These are phyloP conservation scores for Physcia stellaris DNA, from an alignment of 495 filamentous ascomycete species.

Conservation along the genomic window DNA sequence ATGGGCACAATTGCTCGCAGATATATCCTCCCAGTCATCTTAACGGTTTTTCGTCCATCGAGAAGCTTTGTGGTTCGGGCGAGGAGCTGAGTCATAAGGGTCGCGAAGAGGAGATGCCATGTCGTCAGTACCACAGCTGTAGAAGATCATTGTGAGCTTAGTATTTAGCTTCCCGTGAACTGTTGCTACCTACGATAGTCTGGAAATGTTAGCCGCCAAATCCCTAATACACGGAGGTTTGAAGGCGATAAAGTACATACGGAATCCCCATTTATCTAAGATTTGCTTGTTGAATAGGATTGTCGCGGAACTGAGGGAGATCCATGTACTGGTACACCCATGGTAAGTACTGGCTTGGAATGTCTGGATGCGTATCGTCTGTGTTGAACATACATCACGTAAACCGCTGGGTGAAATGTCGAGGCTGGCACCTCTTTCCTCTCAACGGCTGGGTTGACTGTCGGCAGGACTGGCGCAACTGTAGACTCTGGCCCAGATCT, in stretches of 20 bases:
- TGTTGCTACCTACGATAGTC: constrained; percentile 18
- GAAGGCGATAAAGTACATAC: no score
- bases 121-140: constrained; percentile 53
- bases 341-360: no score
- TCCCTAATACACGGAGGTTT: no score
- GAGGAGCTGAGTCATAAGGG: constrained; percentile 57
- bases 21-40: constrained; percentile 56
- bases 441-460: constrained; percentile 58
- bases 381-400: constrained; percentile 80
- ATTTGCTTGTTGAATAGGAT: constrained; percentile 99
- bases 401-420: constrained; percentile 69
- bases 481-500: constrained; percentile 41
- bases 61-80: constrained; percentile 53
- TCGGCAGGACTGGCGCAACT: constrained; percentile 56
- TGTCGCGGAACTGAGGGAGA: constrained; percentile 76
- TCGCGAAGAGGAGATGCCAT: constrained; percentile 67
- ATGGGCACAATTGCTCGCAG: constrained; percentile 62
- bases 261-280: constrained; percentile 62
- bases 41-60: constrained; percentile 51
- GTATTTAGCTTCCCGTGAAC: no score
- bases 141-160: neutral
- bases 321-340: constrained; percentile 86
- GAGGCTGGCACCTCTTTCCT: constrained; percentile 50
- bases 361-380: no score
- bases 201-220: constrained; percentile 6